Evolutionary conservation across 2,329 filamentous ascomycete species (phyloP).

Genomic region (Mariannaea elegans): DNA sequence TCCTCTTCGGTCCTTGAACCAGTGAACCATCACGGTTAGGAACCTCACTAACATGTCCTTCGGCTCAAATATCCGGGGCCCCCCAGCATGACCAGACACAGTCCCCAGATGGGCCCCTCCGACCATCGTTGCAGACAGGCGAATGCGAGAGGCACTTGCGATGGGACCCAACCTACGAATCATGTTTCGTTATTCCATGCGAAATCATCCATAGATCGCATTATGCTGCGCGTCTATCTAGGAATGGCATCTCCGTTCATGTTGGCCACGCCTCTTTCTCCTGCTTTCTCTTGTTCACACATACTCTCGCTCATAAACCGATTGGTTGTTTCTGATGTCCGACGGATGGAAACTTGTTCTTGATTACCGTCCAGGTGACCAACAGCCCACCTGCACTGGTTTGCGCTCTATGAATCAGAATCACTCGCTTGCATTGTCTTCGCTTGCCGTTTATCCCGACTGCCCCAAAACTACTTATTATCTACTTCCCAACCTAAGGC

Average conservation of each 20-base stretch:
- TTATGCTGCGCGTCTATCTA: background rate
- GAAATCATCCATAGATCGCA: conserved; percentile 2
- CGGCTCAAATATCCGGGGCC: background rate
- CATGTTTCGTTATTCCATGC: background rate
- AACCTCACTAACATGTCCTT: background rate
- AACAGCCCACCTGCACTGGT: background rate
- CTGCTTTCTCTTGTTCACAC: background rate
- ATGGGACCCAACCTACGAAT: conserved; percentile 6
- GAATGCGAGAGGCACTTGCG: conserved; percentile 8
- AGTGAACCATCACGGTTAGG: background rate
- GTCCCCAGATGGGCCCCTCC: conserved; percentile 2
- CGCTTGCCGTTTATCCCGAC: conserved; percentile 10
- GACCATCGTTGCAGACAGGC: conserved; percentile 3
- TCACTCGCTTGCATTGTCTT: background rate
- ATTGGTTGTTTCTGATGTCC: background rate
- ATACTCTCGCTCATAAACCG: no score
- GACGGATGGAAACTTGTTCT: background rate
- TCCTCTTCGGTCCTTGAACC: background rate
- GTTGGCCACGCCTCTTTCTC: background rate
- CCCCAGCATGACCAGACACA: background rate
- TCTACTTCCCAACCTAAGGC: background rate
- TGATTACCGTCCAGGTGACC: background rate
- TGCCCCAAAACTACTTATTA: conserved; percentile 13
- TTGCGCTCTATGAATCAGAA: background rate
- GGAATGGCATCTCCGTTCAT: background rate